Evolutionary conservation across 2,329 filamentous ascomycete genomes (phyloP), one percentile per base, ranked within the genome.

Genomic region (Clonostachys chloroleuca): DNA sequence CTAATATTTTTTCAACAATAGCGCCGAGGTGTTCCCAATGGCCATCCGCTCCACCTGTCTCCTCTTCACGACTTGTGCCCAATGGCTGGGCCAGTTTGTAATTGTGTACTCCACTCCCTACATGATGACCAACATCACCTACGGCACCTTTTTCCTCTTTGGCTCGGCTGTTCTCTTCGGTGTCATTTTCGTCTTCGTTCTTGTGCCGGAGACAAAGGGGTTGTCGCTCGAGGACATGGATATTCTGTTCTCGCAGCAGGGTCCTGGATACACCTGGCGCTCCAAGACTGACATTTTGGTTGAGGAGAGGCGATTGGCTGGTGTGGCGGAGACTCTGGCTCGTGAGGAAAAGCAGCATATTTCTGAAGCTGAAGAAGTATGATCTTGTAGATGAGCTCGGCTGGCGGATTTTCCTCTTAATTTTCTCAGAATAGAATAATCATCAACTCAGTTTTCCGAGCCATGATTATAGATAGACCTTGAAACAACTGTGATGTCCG

Each of bases 121-220:
- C 43, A 64, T 63, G 60, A 52, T 62, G 18, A 16, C 47, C 33
- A 47, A 47, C n/a, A 54, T 54, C 14, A 46, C 45, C 2, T 54
- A 49, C 12, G 52, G 51, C 5, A 48, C 49, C 1, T 52, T 54
- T 12, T 43, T 51, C 14, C 47, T 57, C 37, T 56, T 56, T 36
- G 56, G 45, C 4, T 47, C 39, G 5, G 50, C 47, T 37, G 52
- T 47, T 1, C 48, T 57, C 43, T 42, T 53, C 33, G 50, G 44
- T 5, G 45, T 50, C 14, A 30, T 35, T 3, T 50, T 54, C 36
- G 45, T 46, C 2, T 69, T 68, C 46, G 73, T 76, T 59, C 72
- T 74, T 44, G 63, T 78, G 0, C 75, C 75, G 2, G 75, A 78
- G 54, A 78, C 75, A 4, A 78, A 75, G 57, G 73, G 74, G 53